Percentiles rank a stretch among this genome's conserved stretches.
Conservation (phyloP, 164 flowering plant genomes). For the Paratinospora sagittata region DNA sequence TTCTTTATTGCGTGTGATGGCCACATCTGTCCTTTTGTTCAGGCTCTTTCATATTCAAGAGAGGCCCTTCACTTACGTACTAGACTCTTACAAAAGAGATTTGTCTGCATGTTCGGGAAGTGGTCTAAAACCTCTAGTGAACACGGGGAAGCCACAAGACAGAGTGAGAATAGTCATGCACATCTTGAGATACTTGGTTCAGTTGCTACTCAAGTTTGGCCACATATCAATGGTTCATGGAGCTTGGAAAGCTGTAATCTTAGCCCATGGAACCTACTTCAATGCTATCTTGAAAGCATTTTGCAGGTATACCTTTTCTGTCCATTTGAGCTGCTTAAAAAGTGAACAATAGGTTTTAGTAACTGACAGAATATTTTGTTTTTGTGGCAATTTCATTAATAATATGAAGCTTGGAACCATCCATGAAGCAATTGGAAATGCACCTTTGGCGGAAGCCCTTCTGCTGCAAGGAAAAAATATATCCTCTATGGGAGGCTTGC, state of each 20-base stretch:
- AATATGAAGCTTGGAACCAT: conserved; percentile 64
- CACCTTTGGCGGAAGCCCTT: conserved; percentile 63
- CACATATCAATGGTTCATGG: conserved; percentile 21
- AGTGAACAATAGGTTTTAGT: background rate
- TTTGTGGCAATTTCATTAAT: background rate
- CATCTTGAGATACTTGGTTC: conserved; percentile 36
- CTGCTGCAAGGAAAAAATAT: conserved; percentile 60
- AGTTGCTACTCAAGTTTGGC: conserved; percentile 46
- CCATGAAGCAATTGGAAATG: conserved; percentile 74
- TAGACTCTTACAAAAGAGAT: conserved; percentile 57
- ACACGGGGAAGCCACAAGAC: conserved; percentile 21
- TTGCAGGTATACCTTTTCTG: conserved; percentile 57
- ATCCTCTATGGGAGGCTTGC: conserved; percentile 49
- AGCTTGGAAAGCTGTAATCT: conserved; percentile 35
- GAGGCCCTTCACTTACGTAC: conserved; percentile 64
- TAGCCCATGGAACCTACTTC: conserved; percentile 87
- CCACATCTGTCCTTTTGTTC: conserved; percentile 8
- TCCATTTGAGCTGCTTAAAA: background rate
- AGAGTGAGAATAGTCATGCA: conserved; percentile 19
- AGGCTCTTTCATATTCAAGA: conserved; percentile 84
- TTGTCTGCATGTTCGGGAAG: conserved; percentile 38
- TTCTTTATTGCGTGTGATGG: background rate
- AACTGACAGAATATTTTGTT: background rate
- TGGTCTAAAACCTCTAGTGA: conserved; percentile 23
- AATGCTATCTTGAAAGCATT: conserved; percentile 78